phyloP scores from a whole-genome alignment of 345 rosid species.

The Microthlaspi erraticum region DNA sequence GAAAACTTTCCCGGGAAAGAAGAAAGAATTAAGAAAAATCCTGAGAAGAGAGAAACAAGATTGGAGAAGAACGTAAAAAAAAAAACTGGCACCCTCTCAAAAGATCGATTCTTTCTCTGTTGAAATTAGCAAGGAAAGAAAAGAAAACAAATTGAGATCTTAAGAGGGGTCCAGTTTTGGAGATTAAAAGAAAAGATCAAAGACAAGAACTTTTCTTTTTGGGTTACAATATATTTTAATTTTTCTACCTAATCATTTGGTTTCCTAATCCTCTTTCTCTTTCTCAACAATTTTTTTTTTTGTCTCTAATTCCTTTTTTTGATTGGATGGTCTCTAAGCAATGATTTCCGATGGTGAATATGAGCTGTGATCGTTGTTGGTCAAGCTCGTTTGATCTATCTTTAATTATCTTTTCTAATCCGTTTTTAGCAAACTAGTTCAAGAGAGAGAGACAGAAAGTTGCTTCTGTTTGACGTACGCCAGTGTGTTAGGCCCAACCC shows the following conservation, averaged over 20 bases:
- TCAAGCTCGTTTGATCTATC: conserved; percentile 11
- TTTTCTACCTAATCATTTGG: conserved; percentile 21
- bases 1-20: conserved; percentile 36
- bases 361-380: conserved; percentile 25
- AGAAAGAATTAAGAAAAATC: background rate
- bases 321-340: conserved; percentile 30
- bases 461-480: conserved; percentile 1
- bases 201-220: conserved; percentile 31
- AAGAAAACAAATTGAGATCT: conserved; percentile 11
- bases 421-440: conserved; percentile 25
- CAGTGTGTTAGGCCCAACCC: background rate
- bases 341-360: conserved; percentile 18
- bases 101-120: conserved; percentile 28
- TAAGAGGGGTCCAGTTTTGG: conserved; percentile 33
- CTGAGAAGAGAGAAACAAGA: conserved; percentile 19
- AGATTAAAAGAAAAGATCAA: conserved; percentile 39
- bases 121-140: background rate
- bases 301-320: background rate
- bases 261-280: conserved; percentile 1
- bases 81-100: conserved; percentile 37
- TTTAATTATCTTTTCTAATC: conserved; percentile 17
- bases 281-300: background rate
- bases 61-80: conserved; percentile 27
- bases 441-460: background rate
- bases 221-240: background rate